Evolutionary conservation across 2,329 filamentous ascomycete species (phyloP).

Genomic region (Alternaria triticina): DNA sequence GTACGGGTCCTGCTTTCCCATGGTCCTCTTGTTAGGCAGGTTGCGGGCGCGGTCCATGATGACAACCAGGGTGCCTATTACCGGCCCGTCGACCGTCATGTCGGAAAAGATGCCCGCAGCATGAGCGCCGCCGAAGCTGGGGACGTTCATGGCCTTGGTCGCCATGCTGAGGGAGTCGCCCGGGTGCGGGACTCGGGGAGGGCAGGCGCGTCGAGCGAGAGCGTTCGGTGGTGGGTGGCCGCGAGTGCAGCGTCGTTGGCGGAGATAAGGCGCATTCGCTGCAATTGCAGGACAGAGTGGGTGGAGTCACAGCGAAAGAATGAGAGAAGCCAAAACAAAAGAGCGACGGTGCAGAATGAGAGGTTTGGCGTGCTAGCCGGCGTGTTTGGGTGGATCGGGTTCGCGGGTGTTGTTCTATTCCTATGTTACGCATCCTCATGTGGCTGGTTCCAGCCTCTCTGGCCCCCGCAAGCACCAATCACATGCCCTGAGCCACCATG

Average conservation of each 20-base stretch:
- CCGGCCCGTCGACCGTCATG: conserved; percentile 89
- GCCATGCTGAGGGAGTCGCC: conserved; percentile 39
- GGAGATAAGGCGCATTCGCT: conserved; percentile 27
- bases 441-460: conserved; percentile 33
- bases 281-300: conserved; percentile 18
- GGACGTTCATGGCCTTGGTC: conserved; percentile 38
- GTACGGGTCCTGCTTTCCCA: conserved; percentile 98
- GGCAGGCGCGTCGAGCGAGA: conserved; percentile 8
- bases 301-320: not conserved
- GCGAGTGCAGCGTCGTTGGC: conserved; percentile 21
- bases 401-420: conserved; percentile 11
- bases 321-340: conserved; percentile 18
- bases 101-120: conserved; percentile 94
- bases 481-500: not conserved
- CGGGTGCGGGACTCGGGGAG: not conserved
- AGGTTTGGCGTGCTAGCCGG: conserved; percentile 5
- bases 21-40: conserved; percentile 92
- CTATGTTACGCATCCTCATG: conserved; percentile 17
- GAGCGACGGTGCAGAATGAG: conserved; percentile 22
- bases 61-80: conserved; percentile 90
- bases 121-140: conserved; percentile 66
- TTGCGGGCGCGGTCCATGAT: conserved; percentile 97
- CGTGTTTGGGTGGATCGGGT: conserved; percentile 9
- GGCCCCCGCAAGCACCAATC: conserved; percentile 8
- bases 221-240: conserved; percentile 7